These are phyloP conservation scores for Paramarasmius palmivorus DNA, from an alignment of 1,284 basidiomycete species.

Conservation along the genomic window DNA sequence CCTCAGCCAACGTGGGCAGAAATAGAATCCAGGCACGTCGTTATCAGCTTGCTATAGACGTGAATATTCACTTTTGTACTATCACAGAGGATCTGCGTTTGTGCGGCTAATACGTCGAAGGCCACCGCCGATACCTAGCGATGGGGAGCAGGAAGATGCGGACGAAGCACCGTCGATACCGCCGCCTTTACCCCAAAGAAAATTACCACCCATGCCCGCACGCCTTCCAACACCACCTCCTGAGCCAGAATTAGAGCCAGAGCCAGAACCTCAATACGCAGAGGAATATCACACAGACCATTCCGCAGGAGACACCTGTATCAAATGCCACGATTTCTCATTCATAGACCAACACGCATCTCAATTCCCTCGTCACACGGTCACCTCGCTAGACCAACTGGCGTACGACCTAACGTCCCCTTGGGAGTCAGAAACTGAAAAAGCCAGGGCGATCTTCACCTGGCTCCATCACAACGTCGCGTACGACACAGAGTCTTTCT, in stretches of 20 bases:
- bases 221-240: constrained; percentile 32
- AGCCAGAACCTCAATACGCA: constrained; percentile 13
- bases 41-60: background rate
- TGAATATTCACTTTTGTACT: background rate
- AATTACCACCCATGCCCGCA: constrained; percentile 28
- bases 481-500: constrained; percentile 41
- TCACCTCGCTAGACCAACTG: constrained; percentile 36
- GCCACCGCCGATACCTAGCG: constrained; percentile 31
- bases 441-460: constrained; percentile 43
- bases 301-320: constrained; percentile 27
- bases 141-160: constrained; percentile 9
- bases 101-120: constrained; percentile 30
- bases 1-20: constrained; percentile 15
- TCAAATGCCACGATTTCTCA: constrained; percentile 45
- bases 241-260: constrained; percentile 25
- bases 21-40: constrained; percentile 5
- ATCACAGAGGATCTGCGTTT: constrained; percentile 21
- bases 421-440: constrained; percentile 41
- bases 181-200: constrained; percentile 21
- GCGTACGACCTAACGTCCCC: constrained; percentile 39
- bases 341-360: constrained; percentile 41
- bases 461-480: constrained; percentile 47
- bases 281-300: constrained; percentile 13
- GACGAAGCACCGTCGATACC: constrained; percentile 11
- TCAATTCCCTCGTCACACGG: constrained; percentile 39